Evolutionary conservation across 768 basidiomycete species (phyloP), one percentile per base, ranked within the genome.

Genomic region (Boletus fagicola): DNA sequence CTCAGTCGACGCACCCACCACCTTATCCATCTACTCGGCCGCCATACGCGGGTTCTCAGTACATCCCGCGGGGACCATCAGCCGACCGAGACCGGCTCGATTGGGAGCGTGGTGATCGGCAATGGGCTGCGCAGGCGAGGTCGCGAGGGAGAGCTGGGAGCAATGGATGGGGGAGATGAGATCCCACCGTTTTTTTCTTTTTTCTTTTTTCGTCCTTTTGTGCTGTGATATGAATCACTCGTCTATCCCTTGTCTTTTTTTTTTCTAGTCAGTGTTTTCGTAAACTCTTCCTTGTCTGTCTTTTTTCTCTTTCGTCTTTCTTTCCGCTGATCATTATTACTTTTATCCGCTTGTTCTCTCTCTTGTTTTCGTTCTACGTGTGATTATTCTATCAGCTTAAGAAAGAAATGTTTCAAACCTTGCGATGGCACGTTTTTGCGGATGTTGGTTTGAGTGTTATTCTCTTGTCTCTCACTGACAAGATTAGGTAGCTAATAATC

Each of bases 31-130:
- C 65, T 10, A 28, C 42, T 48, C 64, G 62, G 43, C 65, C 68
- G 51, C 57, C 70, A 24, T 66, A 65, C 12, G 39, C 55, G 15
- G 64, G 70, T 30, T 66, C 74, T 46, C 74, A 72, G 40, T 72
- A 75, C 45, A 72, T 76, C 5, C 81, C 82, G 35, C 75, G 82
- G 1, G 81, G 80, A 5, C 82, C 81, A 3, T 79, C 77, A 11
- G 80, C 79, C 2, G 82, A 83, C 62, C 74, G 82, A 3, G 82
- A 83, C 22, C 68, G 80, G 15, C 56, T 61, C 15, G 81, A 80
- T 18, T 72, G 78, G 70, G 79, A 80, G 16, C 68, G 77, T n/a
- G 74, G 75, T 8, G 78, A 78, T n/a, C 61, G 78, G 12, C 67
- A 62, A 20, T 73, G 73, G 72, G 48, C 57, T 39, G 51, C 57